Evolutionary conservation across 2,329 filamentous ascomycete species (phyloP).

Genomic region (Cordyceps farinosa): DNA sequence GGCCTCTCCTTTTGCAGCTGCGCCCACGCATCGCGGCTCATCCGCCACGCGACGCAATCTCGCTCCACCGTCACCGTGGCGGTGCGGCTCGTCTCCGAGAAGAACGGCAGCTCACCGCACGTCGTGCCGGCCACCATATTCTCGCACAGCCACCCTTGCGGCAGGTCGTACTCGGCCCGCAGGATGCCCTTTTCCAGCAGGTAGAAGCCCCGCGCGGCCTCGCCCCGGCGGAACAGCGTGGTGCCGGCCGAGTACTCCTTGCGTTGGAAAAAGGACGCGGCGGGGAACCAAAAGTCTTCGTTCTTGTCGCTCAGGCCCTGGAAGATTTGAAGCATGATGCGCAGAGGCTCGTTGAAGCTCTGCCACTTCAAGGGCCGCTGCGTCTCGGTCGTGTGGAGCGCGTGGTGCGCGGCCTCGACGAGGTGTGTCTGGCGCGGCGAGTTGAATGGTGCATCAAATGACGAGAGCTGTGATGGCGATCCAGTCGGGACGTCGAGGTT

Average conservation of each 20-base stretch:
- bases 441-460: slow-evolving; percentile 52
- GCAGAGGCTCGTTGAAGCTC: slow-evolving; percentile 83
- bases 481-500: slow-evolving; percentile 48
- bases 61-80: slow-evolving; percentile 82
- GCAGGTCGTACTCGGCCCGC: slow-evolving; percentile 83
- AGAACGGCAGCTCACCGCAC: slow-evolving; percentile 94
- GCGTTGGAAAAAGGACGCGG: slow-evolving; percentile 69
- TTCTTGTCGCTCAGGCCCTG: slow-evolving; percentile 79
- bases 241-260: slow-evolving; percentile 66
- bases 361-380: slow-evolving; percentile 67
- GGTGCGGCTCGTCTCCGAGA: slow-evolving; percentile 82
- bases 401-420: slow-evolving; percentile 71
- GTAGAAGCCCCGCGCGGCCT: slow-evolving; percentile 80
- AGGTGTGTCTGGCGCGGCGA: slow-evolving; percentile 80
- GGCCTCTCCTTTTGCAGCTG: slow-evolving; percentile 67
- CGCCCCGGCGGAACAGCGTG: slow-evolving; percentile 73
- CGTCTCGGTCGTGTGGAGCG: slow-evolving; percentile 64
- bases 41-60: slow-evolving; percentile 77
- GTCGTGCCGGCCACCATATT: slow-evolving; percentile 92
- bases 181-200: slow-evolving; percentile 86
- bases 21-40: slow-evolving; percentile 69
- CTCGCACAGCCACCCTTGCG: slow-evolving; percentile 85
- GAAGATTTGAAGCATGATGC: slow-evolving; percentile 93
- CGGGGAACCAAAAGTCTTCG: slow-evolving; percentile 93
- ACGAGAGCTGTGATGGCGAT: slow-evolving; percentile 29